These are phyloP conservation scores for Xylaria multiplex DNA, from an alignment of 2,329 filamentous ascomycete species.

Conservation along the genomic window DNA sequence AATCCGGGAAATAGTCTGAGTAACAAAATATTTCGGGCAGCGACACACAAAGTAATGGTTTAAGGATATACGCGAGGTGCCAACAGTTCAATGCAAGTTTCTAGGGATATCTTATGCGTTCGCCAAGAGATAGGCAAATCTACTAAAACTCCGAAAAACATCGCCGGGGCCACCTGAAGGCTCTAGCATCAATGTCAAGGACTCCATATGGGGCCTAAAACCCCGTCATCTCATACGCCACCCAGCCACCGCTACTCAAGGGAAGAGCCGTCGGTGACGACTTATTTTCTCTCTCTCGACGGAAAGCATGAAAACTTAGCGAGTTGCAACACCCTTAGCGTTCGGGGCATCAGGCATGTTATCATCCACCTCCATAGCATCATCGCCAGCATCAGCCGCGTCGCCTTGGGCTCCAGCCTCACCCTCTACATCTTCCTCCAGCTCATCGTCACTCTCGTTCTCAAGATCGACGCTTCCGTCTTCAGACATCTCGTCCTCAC, in stretches of 20 bases:
- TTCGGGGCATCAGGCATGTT: conserved; percentile 41
- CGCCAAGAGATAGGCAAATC: conserved; percentile 28
- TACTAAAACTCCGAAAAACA: conserved; percentile 30
- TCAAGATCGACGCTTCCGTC: conserved; percentile 78
- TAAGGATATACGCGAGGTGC: background rate
- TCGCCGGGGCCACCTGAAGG: conserved; percentile 27
- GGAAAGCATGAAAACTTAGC: conserved; percentile 31
- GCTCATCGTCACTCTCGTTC: conserved; percentile 73
- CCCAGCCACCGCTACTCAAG: conserved; percentile 10
- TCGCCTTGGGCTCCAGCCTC: conserved; percentile 50
- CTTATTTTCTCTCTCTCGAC: background rate
- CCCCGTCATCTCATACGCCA: conserved; percentile 37
- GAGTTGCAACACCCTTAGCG: conserved; percentile 43
- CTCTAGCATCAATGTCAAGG: conserved; percentile 25
- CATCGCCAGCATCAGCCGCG: conserved; percentile 50
- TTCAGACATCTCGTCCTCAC: conserved; percentile 73
- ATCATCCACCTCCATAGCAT: conserved; percentile 57
- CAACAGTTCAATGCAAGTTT: conserved; percentile 16
- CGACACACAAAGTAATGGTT: background rate
- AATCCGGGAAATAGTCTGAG: no score
- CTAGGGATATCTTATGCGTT: conserved; percentile 33
- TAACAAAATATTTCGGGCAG: background rate
- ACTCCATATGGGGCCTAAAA: conserved; percentile 29
- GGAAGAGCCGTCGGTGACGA: background rate
- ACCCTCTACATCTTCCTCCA: conserved; percentile 67